Evolutionary conservation across 2,329 filamentous ascomycete species (phyloP).

Genomic region (Blastomyces silverae): DNA sequence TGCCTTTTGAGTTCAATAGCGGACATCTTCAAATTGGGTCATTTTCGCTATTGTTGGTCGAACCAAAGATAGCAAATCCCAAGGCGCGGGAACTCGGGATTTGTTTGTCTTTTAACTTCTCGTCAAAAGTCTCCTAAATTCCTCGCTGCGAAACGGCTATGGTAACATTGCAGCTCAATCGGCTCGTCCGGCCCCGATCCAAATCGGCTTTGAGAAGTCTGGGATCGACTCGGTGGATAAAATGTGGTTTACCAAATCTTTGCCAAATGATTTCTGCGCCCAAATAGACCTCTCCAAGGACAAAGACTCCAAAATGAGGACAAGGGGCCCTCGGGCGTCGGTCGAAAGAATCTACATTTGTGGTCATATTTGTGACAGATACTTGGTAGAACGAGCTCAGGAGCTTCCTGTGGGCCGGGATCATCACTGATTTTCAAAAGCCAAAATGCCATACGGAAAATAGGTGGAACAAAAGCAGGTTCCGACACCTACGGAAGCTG

Average conservation of each 20-base stretch:
- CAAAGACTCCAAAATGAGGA: no score
- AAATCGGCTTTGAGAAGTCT: not conserved
- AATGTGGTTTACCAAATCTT: not conserved
- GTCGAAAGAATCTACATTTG: not conserved
- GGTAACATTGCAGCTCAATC: not conserved
- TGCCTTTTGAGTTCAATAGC: not conserved
- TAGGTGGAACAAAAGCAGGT: no score
- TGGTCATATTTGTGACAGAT: no score
- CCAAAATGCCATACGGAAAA: no score
- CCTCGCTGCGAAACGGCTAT: not conserved
- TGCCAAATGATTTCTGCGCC: not conserved
- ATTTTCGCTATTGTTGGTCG: not conserved
- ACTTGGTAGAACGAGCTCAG: not conserved
- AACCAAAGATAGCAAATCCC: not conserved
- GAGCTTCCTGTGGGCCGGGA: no score
- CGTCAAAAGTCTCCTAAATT: not conserved
- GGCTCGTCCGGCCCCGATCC: not conserved
- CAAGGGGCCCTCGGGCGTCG: not conserved
- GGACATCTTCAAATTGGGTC: no score
- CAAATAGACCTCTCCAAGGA: not conserved
- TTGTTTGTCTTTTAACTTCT: not conserved
- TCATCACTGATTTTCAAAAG: no score
- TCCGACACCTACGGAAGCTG: no score
- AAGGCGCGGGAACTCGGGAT: not conserved
- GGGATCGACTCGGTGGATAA: not conserved